Percentiles rank a stretch among this genome's conserved stretches.
These are phyloP conservation scores for Pythium sp. DNA, from an alignment of 352 stramenopile species.

Conservation along the genomic window DNA sequence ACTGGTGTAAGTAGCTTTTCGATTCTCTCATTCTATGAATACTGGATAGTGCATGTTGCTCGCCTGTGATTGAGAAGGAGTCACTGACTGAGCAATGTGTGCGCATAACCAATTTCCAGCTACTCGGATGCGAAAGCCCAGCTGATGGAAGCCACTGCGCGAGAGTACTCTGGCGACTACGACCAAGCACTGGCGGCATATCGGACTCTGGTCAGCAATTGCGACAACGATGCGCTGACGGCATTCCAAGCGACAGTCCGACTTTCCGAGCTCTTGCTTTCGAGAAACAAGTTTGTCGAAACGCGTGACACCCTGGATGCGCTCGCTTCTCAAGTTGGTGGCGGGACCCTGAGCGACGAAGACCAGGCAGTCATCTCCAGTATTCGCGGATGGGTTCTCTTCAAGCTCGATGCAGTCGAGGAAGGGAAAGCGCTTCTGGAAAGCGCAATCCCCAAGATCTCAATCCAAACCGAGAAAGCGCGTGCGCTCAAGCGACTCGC, in stretches of 20 bases:
- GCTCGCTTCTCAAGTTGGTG: conserved; percentile 2
- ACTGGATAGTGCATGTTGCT: background rate
- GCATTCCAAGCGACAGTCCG: conserved; percentile 36
- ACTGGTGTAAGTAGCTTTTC: conserved; percentile 35
- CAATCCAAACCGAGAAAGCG: conserved; percentile 21
- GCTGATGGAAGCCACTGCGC: conserved; percentile 57
- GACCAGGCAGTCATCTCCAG: conserved; percentile 26
- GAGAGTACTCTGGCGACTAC: conserved; percentile 43
- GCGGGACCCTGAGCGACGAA: conserved; percentile 8
- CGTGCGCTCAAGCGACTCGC: conserved; percentile 63
- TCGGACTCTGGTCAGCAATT: conserved; percentile 22
- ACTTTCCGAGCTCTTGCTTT: conserved; percentile 42
- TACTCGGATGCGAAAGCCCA: conserved; percentile 52
- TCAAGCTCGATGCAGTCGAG: conserved; percentile 35
- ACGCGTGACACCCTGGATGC: conserved; percentile 32
- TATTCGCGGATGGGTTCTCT: conserved; percentile 50
- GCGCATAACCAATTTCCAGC: conserved; percentile 16
- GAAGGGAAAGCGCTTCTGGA: conserved; percentile 39
- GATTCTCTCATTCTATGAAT: no score
- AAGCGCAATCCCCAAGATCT: conserved; percentile 30
- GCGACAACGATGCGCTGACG: conserved; percentile 18
- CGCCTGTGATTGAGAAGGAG: background rate
- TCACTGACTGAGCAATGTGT: background rate
- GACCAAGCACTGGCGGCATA: conserved; percentile 52
- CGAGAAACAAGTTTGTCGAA: conserved; percentile 29